These are phyloP conservation scores for Hordeum vulgare DNA, from an alignment of 176 grass and related monocot species.

Conservation along the genomic window DNA sequence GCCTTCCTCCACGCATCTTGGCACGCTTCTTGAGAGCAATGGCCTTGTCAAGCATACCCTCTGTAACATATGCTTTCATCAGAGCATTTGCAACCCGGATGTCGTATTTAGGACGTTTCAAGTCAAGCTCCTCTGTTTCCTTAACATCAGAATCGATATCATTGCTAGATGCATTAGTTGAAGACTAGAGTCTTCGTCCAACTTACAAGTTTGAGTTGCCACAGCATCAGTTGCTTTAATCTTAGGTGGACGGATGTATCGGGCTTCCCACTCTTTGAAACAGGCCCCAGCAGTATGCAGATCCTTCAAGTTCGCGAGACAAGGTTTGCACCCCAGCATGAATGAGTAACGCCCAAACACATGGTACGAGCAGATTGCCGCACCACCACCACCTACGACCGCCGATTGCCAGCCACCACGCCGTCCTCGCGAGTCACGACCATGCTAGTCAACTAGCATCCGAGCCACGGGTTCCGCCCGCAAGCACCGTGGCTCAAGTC, in stretches of 20 bases:
- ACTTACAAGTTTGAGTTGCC: background rate
- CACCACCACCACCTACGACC: no score
- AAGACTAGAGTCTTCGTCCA: constrained; percentile 16
- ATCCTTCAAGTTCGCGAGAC: constrained; percentile 82
- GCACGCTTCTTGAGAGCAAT: constrained; percentile 59
- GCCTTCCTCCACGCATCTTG: constrained; percentile 67
- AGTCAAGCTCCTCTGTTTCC: constrained; percentile 6
- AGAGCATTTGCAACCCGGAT: constrained; percentile 84
- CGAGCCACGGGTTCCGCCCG: no score
- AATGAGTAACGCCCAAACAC: constrained; percentile 83
- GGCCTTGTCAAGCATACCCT: constrained; percentile 83
- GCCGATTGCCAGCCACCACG: no score
- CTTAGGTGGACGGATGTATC: constrained; percentile 32
- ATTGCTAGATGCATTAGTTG: background rate
- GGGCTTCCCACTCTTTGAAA: constrained; percentile 87
- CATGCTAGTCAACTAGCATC: no score
- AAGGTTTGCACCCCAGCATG: no score
- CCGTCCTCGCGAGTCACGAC: no score
- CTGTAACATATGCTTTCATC: constrained; percentile 81
- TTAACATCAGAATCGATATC: constrained; percentile 24
- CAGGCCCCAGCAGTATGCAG: constrained; percentile 69
- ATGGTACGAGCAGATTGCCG: no score
- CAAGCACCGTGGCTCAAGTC: no score
- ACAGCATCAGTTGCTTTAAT: background rate
- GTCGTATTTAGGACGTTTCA: constrained; percentile 59